Base-by-base conservation (phyloP, 2,329 filamentous ascomycete genomes). In the Monilinia polystroma region DNA sequence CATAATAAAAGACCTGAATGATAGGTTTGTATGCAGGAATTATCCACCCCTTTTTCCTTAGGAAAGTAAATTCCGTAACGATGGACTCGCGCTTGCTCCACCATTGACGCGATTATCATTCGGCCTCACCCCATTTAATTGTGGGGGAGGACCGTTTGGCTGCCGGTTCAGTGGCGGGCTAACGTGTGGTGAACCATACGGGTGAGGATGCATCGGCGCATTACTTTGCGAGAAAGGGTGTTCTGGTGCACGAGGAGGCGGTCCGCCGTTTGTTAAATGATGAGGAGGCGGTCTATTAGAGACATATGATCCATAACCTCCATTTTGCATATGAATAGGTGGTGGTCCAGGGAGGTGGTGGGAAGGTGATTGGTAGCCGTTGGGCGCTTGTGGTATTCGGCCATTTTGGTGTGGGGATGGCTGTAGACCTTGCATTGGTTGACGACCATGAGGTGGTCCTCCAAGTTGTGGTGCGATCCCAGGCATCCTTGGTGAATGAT, bases 71-170 rank as follows among this genome's bases (percentile, higher is more conserved):
- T 93, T 93, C 72, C 88, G 86, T 69, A 93, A 77, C 12, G 90
- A 92, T 14, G 90, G 90, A 74, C 88, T 93, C 20, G 90, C 89
- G 73, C 90, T 93, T 4, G 90, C 90, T n/a, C 89, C 89, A 62
- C 84, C 85, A 41, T 83, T 79, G 43, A 83, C 80, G 58, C 83
- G 79, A 26, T 69, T 76, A 59, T 84, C 82, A 63, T 75, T 73
- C 63, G 79, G 73, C 57, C 77, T 66, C 41, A 74, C 69, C 11
- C 72, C 71, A 63, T 75, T 77, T 35, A 67, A 72, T 57, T 71
- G 76, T 71, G 43, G 64, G 8, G 58, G 55, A 45, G 66, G 75
- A 72, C 66, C 67, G 41, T 58, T 38, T 49, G 73, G 73, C 23
- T 71, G 74, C 68, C 66, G 75, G 68, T 62, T 75, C 45, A 72